phyloP scores from a whole-genome alignment of 169 alveolate genomes.

The Plasmodium relictum region DNA sequence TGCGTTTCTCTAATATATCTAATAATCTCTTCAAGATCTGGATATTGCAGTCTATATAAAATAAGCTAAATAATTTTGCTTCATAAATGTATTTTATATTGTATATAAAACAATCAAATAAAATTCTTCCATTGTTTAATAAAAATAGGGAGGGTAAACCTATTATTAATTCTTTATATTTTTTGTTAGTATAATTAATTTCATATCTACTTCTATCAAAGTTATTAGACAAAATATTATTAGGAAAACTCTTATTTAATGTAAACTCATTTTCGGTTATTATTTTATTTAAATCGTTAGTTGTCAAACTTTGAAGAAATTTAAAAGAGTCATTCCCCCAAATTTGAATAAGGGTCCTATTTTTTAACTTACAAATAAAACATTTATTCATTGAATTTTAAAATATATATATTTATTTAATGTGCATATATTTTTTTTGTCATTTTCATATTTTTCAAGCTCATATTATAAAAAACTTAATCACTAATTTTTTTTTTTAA shows the following conservation, averaged over 20 bases:
- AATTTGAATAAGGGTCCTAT: conserved; percentile 77
- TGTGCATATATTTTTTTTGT: neutral
- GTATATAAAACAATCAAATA: conserved; percentile 79
- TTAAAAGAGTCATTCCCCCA: conserved; percentile 81
- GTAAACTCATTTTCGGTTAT: conserved; percentile 39
- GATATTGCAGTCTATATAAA: conserved; percentile 61
- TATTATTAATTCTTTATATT: conserved; percentile 22
- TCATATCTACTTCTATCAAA: conserved; percentile 20
- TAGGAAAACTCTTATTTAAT: conserved; percentile 33
- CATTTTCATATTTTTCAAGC: no score
- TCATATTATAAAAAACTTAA: no score
- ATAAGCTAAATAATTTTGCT: neutral
- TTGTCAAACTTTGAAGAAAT: conserved; percentile 83
- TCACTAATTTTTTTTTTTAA: no score
- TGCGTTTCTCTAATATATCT: conserved; percentile 39
- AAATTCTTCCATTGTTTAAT: conserved; percentile 82
- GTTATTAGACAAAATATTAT: conserved; percentile 33
- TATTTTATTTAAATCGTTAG: conserved; percentile 78
- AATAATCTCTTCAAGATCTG: conserved; percentile 6
- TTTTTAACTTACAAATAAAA: conserved; percentile 67
- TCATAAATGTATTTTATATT: conserved; percentile 47
- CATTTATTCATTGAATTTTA: conserved; percentile 45
- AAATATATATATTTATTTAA: neutral
- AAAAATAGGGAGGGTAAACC: conserved; percentile 79
- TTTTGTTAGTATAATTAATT: conserved; percentile 11